phyloP scores from a whole-genome alignment of 2,329 filamentous ascomycete genomes.

The Hypoxylon sp. region DNA sequence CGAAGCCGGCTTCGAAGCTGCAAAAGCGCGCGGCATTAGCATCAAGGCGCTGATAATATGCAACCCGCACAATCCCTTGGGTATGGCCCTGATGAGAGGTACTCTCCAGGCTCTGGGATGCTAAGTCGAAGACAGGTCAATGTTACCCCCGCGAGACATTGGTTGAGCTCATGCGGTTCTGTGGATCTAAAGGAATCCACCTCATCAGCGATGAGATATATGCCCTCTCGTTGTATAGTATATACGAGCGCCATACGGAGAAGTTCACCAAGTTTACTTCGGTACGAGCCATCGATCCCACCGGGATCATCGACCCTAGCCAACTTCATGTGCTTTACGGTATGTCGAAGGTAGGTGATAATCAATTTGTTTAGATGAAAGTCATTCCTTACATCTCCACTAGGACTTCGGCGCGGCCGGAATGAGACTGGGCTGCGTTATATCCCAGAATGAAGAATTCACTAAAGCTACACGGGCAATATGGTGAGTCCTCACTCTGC shows the following conservation, averaged over 20 bases:
- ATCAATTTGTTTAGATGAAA: neutral
- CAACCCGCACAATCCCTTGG: conserved; percentile 48
- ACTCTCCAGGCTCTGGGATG: neutral
- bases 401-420: conserved; percentile 45
- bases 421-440: conserved; percentile 46
- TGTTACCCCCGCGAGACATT: conserved; percentile 47
- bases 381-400: conserved; percentile 7
- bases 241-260: conserved; percentile 30
- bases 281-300: conserved; percentile 35
- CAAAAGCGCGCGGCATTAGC: conserved; percentile 37
- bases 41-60: conserved; percentile 45
- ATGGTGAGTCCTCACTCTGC: conserved; percentile 31
- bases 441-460: conserved; percentile 43
- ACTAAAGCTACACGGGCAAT: conserved; percentile 42
- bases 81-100: conserved; percentile 17
- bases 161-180: conserved; percentile 42
- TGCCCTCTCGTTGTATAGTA: conserved; percentile 43
- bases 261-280: conserved; percentile 44
- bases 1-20: conserved; percentile 44
- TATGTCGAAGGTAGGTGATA: conserved; percentile 44
- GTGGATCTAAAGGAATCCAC: conserved; percentile 46
- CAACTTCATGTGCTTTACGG: conserved; percentile 47
- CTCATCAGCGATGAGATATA: conserved; percentile 49
- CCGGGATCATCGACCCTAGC: conserved; percentile 42
- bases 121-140: conserved; percentile 28